These are phyloP conservation scores for Torulaspora gathmanii DNA, from an alignment of 805 yeast species.

Conservation along the genomic window DNA sequence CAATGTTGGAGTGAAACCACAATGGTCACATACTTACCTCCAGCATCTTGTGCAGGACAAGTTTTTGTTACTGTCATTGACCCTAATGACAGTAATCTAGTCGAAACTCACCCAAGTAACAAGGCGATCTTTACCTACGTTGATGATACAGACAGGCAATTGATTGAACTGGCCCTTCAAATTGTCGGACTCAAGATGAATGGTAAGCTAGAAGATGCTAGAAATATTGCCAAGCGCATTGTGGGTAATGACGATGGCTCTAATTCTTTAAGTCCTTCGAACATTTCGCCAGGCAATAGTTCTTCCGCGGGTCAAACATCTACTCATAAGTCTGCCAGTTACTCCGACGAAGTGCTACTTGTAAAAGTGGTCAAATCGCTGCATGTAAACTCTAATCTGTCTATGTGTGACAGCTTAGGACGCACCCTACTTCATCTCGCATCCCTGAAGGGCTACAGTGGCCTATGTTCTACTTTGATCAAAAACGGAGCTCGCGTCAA, in stretches of 20 bases:
- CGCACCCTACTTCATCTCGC: slow-evolving; percentile 88
- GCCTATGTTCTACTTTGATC: slow-evolving; percentile 58
- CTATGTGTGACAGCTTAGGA: slow-evolving; percentile 74
- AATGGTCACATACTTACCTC: slow-evolving; percentile 89
- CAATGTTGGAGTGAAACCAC: slow-evolving; percentile 97
- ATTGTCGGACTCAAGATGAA: slow-evolving; percentile 96
- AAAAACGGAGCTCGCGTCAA: slow-evolving; percentile 65
- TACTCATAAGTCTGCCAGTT: slow-evolving; percentile 2
- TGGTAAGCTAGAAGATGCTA: slow-evolving; percentile 91
- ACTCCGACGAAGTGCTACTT: slow-evolving; percentile 40
- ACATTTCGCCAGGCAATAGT: slow-evolving; percentile 13
- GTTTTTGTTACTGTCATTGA: slow-evolving; percentile 80
- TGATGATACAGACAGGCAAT: slow-evolving; percentile 92
- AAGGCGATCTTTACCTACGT: slow-evolving; percentile 73
- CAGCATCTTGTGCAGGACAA: slow-evolving; percentile 84
- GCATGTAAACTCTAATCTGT: slow-evolving; percentile 74
- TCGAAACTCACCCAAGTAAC: slow-evolving; percentile 25
- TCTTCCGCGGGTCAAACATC: slow-evolving; percentile 7
- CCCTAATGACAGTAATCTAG: slow-evolving; percentile 6
- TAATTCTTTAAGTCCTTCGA: slow-evolving; percentile 20
- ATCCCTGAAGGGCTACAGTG: slow-evolving; percentile 63
- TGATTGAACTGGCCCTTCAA: slow-evolving; percentile 91
- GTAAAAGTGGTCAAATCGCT: slow-evolving; percentile 57
- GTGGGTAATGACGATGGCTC: slow-evolving; percentile 51
- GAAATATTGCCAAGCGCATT: slow-evolving; percentile 85